Evolutionary conservation across 768 basidiomycete species (phyloP), one percentile per base, ranked within the genome.

Genomic region (Kockovaella imperatae): DNA sequence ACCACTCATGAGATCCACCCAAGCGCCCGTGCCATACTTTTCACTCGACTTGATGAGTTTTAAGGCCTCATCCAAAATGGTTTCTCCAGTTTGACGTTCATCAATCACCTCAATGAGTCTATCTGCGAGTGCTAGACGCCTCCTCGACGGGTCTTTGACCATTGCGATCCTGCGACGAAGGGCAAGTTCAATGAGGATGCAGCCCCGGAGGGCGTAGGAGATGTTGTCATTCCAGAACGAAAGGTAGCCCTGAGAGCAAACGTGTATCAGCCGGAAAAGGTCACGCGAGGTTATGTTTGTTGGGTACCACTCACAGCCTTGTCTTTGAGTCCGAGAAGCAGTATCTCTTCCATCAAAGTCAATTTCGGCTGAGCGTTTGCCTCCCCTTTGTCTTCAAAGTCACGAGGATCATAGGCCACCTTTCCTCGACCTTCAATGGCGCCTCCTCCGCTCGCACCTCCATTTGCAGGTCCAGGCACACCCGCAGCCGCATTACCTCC

Each of bases 171-270:
- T 80, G 49, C 89, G 78, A 34, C 93, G 81, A n/a, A 99, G 79
- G 0, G 93, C 91, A 51, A 99, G 83, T 69, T 99, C 93, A 47
- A 97, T 84, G 53, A 99, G 80, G 62, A 99, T 96, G 71, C 93
- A 96, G 4, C 95, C 95, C n/a, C 95, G 82, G 2, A 99, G 79
- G 13, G 93, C 91, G 72, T 99, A 99, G 0, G 90, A 95, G 58
- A 99, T 99, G 74, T 96, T 97, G 77, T 99, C 93, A 74, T 97
- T 97, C 93, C 93, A 97, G 69, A 97, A 97, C 1, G 89, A 93
- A 31, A 97, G 80, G 72, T 97, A 95, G 29, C 91, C 91, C 80
- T 83, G 59, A 8, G 18, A 15, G 31, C 36, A 35, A 38, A 57
- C 32, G n/a, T 49, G 47, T 44, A 38, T 45, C 24, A 45, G 35